Evolutionary conservation across 208 protist genomes (phyloP).

Genomic region (Acanthamoeba lenticulata): DNA sequence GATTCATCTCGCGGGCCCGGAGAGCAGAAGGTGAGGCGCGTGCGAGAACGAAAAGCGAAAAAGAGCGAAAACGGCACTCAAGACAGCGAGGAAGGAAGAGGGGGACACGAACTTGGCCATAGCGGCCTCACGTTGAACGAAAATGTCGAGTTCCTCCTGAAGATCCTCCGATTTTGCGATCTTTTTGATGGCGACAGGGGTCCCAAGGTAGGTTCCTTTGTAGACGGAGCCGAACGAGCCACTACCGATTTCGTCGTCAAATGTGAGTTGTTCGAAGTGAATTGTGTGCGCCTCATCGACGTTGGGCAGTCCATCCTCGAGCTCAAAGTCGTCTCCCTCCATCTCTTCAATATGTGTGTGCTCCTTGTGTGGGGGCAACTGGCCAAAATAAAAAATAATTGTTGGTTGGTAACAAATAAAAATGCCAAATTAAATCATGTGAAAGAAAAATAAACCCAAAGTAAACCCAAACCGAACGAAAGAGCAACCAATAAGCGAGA

Average conservation of each 20-base stretch:
- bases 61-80: background rate
- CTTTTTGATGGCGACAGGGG: constrained; percentile 77
- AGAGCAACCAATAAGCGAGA: too few species aligned
- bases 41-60: background rate
- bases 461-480: background rate
- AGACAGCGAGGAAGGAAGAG: background rate
- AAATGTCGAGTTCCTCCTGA: constrained; percentile 52
- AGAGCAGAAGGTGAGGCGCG: background rate
- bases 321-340: background rate
- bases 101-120: constrained; percentile 1
- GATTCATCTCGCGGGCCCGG: background rate
- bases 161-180: constrained; percentile 41
- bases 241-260: constrained; percentile 73
- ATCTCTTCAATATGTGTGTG: background rate
- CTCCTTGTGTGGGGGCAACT: background rate
- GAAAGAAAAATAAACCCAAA: background rate
- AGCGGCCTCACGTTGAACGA: constrained; percentile 19
- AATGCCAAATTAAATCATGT: background rate
- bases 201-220: constrained; percentile 71
- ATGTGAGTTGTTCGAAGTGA: constrained; percentile 69
- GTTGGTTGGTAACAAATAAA: background rate
- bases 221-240: constrained; percentile 75
- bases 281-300: constrained; percentile 60
- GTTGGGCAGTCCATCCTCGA: constrained; percentile 29
- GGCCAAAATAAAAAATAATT: background rate